Percentiles rank a stretch among this genome's conserved stretches.
Evolutionary conservation across 345 rosid species (phyloP).

Genomic region (Populus simonii): DNA sequence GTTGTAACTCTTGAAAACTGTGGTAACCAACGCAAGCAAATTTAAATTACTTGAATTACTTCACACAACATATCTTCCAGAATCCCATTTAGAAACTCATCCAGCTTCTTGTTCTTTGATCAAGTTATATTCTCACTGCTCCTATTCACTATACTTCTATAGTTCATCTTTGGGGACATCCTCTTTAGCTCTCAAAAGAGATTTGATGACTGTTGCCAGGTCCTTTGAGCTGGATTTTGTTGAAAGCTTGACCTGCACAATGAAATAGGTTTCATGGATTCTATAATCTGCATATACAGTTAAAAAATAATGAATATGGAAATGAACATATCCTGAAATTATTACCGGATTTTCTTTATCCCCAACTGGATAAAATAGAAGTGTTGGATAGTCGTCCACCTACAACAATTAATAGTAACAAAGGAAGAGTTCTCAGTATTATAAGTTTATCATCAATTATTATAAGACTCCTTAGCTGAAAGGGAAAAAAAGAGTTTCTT

Average conservation of each 20-base stretch:
- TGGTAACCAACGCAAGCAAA: neutral
- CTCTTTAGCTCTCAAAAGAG: constrained; percentile 43
- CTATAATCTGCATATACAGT: neutral
- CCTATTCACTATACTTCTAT: constrained; percentile 27
- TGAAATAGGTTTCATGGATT: constrained; percentile 1
- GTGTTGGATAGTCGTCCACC: constrained; percentile 66
- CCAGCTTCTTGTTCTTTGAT: neutral
- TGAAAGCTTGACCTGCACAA: constrained; percentile 53
- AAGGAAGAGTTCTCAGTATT: neutral
- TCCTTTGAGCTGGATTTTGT: constrained; percentile 57
- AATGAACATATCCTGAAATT: neutral
- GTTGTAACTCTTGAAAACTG: neutral
- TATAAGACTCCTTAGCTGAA: neutral
- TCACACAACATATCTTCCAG: constrained; percentile 2
- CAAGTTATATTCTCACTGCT: neutral
- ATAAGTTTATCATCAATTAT: neutral
- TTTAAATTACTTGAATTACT: neutral
- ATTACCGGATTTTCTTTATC: constrained; percentile 52
- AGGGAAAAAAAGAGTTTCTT: neutral
- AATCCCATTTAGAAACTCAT: constrained; percentile 16
- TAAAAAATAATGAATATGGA: neutral
- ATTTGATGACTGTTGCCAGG: constrained; percentile 45
- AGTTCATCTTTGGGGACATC: constrained; percentile 54
- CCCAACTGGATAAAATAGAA: constrained; percentile 55
- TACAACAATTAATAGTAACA: constrained; percentile 27